Evolutionary conservation across 2,329 filamentous ascomycete genomes (phyloP).

Genomic region (Botryosphaeria dothidea): DNA sequence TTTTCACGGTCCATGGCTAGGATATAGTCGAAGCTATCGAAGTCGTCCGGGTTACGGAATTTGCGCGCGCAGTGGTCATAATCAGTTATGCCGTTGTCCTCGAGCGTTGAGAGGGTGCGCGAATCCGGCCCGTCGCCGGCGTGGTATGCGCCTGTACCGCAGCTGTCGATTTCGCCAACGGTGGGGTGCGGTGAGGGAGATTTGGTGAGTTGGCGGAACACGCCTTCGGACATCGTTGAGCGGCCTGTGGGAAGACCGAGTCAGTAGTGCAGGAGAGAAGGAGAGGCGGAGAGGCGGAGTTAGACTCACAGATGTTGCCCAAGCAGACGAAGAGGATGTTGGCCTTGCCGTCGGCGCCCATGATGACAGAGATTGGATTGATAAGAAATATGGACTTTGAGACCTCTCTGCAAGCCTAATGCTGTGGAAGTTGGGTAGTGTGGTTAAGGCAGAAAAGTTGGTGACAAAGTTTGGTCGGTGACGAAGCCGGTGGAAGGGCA

Average conservation of each 20-base stretch:
- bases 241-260: conserved; percentile 49
- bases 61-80: conserved; percentile 79
- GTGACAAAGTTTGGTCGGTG: conserved; percentile 2
- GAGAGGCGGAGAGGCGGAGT: not conserved
- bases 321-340: conserved; percentile 94
- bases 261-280: conserved; percentile 35
- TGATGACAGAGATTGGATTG: not conserved
- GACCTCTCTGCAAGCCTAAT: not conserved
- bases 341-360: conserved; percentile 36
- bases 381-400: too few species aligned
- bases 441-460: not conserved
- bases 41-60: conserved; percentile 68
- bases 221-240: conserved; percentile 94
- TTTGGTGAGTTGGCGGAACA: conserved; percentile 72
- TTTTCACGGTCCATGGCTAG: conserved; percentile 93
- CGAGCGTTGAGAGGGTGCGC: conserved; percentile 79
- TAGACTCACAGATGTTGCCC: conserved; percentile 84
- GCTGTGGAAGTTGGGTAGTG: not conserved
- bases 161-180: conserved; percentile 77
- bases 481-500: not conserved
- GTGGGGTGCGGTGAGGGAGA: conserved; percentile 45
- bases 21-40: conserved; percentile 85
- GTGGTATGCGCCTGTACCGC: conserved; percentile 89
- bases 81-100: conserved; percentile 70
- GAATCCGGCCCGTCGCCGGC: conserved; percentile 73